Evolutionary conservation across 169 alveolate genomes (phyloP), one percentile per base, ranked within the genome.

Genomic region (Blepharisma undulans): DNA sequence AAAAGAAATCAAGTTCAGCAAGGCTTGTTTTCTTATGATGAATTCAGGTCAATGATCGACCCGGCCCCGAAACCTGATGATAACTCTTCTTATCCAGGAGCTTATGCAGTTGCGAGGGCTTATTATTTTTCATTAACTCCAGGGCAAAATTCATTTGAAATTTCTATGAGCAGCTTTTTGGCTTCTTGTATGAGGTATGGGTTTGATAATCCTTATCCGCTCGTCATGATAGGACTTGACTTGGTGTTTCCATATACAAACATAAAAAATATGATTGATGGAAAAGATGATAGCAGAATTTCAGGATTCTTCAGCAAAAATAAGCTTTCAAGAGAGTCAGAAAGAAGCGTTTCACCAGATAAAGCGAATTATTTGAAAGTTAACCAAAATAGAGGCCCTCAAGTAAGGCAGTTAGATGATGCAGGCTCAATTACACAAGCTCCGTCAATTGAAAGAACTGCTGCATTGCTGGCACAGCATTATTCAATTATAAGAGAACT

Each of bases 381-480:
- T 4, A 25, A 25, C 25, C 25, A 19, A 6, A 78, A 78, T 22
- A 78, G n/a, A 19, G 85, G 60, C 5, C 25, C 59, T 4, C 25
- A 22, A 8, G 61, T 33, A 30, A 78, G 59, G 12, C 85, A 22
- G 33, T 12, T 22, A 12, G 48, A 25, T 6, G 61, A 30, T n/a
- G 48, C 61, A 4, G 25, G 25, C 59, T 25, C 60, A 19, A 78
- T 78, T 30, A 30, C 60, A n/a, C 27, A 72, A 72, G 30, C 79
- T 72, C 79, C 79, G 6, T 72, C 79, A 22, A n/a, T 82, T 6
- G 89, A 85, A 14, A 85, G 71, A 71, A 84, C 71, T 59, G 36
- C 90, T 60, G 79, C 90, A 66, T 71, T 85, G 25, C 71, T 85
- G 10, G 90, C 90, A n/a, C 82, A 85, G 82, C 90, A 85, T 34